Conservation (phyloP, 495 filamentous ascomycete species). For the Evernia prunastri region DNA sequence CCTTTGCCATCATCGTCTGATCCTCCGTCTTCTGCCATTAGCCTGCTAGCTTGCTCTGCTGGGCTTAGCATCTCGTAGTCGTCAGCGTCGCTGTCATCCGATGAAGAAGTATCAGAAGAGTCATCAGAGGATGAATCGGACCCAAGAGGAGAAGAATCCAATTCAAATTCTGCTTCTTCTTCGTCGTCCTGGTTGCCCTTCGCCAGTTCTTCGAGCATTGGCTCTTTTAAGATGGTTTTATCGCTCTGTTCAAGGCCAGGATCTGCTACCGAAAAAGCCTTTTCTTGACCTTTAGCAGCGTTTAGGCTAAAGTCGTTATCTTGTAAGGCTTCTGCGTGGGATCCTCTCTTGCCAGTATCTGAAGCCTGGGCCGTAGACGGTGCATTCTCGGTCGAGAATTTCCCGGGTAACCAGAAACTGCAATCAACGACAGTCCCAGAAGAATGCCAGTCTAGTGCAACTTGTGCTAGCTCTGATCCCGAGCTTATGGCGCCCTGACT, state of each 20-base stretch:
- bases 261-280: too few species aligned
- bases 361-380: background rate
- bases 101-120: slow-evolving; percentile 47
- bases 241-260: background rate
- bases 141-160: slow-evolving; percentile 57
- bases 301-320: background rate
- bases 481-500: background rate
- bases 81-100: slow-evolving; percentile 61
- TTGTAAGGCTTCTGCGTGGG: background rate
- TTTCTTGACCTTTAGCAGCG: background rate
- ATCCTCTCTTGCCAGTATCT: background rate
- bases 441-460: slow-evolving; percentile 1
- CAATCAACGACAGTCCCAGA: background rate
- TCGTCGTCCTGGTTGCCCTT: slow-evolving; percentile 49
- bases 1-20: slow-evolving; percentile 62
- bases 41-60: slow-evolving; percentile 69
- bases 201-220: slow-evolving; percentile 23
- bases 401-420: background rate
- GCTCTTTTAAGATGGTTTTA: background rate
- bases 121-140: slow-evolving; percentile 41
- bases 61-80: slow-evolving; percentile 65
- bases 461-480: background rate
- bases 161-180: slow-evolving; percentile 67
- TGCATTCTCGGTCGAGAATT: background rate
- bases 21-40: slow-evolving; percentile 68